phyloP scores from a whole-genome alignment of 495 filamentous ascomycete species.

The Penicillium longicatenatum region DNA sequence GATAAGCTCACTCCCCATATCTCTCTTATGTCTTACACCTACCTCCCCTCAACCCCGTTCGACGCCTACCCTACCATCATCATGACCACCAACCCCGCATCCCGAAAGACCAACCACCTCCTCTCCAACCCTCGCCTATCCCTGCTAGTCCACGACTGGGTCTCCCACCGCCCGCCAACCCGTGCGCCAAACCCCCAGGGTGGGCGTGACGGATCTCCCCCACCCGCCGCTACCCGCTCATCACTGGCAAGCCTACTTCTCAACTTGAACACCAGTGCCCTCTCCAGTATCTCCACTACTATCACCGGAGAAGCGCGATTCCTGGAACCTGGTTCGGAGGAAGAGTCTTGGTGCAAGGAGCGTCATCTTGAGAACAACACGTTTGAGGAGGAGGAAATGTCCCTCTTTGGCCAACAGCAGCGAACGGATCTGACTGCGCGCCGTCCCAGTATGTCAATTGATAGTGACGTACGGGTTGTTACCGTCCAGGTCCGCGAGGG shows the following conservation, averaged over 20 bases:
- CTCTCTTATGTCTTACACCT: constrained; percentile 99
- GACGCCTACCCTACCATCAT: constrained; percentile 73
- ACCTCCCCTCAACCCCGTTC: constrained; percentile 82
- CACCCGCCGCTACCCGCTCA: constrained; percentile 62
- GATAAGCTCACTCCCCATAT: constrained; percentile 83
- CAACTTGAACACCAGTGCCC: constrained; percentile 83
- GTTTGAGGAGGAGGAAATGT: constrained; percentile 58
- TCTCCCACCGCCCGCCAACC: constrained; percentile 88
- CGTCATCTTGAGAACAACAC: constrained; percentile 91
- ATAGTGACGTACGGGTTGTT: constrained; percentile 71
- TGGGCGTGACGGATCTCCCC: constrained; percentile 61
- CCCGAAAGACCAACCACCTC: constrained; percentile 87
- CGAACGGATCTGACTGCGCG: constrained; percentile 25
- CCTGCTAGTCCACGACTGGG: constrained; percentile 97
- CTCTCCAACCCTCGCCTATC: constrained; percentile 86
- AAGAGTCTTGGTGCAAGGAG: constrained; percentile 79
- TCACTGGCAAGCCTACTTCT: constrained; percentile 79
- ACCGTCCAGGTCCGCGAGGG: constrained; percentile 74
- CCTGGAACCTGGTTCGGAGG: constrained; percentile 68
- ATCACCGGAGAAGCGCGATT: constrained; percentile 83
- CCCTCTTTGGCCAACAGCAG: constrained; percentile 46
- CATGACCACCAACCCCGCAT: constrained; percentile 90
- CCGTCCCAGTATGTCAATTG: constrained; percentile 59
- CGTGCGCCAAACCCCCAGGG: constrained; percentile 54
- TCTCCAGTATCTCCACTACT: constrained; percentile 90